Evolutionary conservation across 1,139 yeast species (phyloP).

Genomic region (Pichia sp.): DNA sequence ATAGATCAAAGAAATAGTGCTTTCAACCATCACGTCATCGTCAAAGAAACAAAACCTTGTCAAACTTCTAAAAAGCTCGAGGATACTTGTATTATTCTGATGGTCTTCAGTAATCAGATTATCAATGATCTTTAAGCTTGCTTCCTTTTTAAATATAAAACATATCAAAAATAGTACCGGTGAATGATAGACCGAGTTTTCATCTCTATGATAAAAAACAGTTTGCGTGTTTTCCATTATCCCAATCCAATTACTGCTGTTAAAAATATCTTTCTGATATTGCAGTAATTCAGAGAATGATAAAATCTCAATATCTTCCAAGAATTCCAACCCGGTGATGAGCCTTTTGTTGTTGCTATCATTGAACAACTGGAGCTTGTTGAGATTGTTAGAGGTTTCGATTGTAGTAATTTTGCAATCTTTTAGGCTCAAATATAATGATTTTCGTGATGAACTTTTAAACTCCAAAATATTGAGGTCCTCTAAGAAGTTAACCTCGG

Average conservation of each 20-base stretch:
- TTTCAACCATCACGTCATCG: constrained; percentile 3
- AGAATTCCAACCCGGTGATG: too few species aligned
- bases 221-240: constrained; percentile 1
- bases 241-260: constrained; percentile 9
- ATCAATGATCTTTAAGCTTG: background rate
- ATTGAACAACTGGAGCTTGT: too few species aligned
- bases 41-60: constrained; percentile 2
- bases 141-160: background rate
- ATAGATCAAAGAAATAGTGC: constrained; percentile 3
- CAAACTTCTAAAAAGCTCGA: constrained; percentile 1
- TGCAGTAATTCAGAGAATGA: too few species aligned
- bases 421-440: too few species aligned
- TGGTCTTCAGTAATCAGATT: background rate
- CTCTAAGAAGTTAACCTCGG: background rate
- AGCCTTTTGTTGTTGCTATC: too few species aligned
- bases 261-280: too few species aligned
- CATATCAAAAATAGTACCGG: constrained; percentile 7
- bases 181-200: background rate
- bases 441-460: too few species aligned
- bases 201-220: constrained; percentile 1
- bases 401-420: too few species aligned
- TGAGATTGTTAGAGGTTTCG: too few species aligned
- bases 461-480: too few species aligned
- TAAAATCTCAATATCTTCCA: too few species aligned
- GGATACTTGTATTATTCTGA: background rate